phyloP scores from a whole-genome alignment of 108 stramenopile genomes.

The Conticribra guillardii region DNA sequence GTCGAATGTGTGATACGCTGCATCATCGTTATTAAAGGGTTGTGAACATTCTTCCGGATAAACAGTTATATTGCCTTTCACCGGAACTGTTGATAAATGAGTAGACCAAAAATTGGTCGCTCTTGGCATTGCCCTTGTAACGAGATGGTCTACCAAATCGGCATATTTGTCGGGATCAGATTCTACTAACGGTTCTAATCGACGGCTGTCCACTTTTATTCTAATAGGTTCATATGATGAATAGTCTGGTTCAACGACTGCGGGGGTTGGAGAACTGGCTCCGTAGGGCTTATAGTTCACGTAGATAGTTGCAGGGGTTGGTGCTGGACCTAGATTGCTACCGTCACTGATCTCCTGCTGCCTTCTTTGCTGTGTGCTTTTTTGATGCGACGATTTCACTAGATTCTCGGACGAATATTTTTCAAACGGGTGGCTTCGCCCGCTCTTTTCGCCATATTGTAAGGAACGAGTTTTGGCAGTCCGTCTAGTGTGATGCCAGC shows the following conservation, averaged over 20 bases:
- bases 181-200: not conserved
- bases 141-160: constrained; percentile 3
- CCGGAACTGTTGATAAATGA: constrained; percentile 31
- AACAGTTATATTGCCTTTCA: not conserved
- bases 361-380: not conserved
- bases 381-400: not conserved
- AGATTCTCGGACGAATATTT: constrained; percentile 5
- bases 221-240: constrained; percentile 14
- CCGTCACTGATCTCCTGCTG: not conserved
- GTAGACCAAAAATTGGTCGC: constrained; percentile 22
- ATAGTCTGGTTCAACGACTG: constrained; percentile 3
- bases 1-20: not conserved
- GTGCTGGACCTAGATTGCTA: not conserved
- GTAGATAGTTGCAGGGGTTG: too few species aligned
- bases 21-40: constrained; percentile 7
- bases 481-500: constrained; percentile 12
- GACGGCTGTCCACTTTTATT: constrained; percentile 16
- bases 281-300: not conserved
- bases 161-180: constrained; percentile 1
- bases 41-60: constrained; percentile 19
- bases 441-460: not conserved
- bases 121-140: constrained; percentile 3
- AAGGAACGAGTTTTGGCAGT: not conserved
- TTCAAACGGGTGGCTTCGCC: constrained; percentile 6
- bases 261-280: constrained; percentile 1